Evolutionary conservation across 768 basidiomycete species (phyloP).

Genomic region (Sporobolomyces roseus): DNA sequence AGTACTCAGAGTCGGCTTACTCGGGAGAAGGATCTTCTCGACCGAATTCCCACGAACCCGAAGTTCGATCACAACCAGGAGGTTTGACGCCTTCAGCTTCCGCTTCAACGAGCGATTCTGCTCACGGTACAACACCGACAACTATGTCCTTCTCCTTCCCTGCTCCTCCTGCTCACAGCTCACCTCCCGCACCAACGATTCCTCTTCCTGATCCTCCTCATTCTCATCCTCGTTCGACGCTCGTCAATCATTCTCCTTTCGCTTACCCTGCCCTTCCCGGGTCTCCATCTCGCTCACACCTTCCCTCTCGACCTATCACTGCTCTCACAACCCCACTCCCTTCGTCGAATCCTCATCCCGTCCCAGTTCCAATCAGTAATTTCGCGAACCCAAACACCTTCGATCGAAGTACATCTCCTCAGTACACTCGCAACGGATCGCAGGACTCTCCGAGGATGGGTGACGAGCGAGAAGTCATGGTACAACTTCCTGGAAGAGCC

Average conservation of each 20-base stretch:
- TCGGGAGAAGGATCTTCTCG: conserved; percentile 21
- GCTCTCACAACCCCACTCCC: conserved; percentile 31
- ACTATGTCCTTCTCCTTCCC: conserved; percentile 14
- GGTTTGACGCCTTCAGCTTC: conserved; percentile 5
- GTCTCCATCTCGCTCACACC: conserved; percentile 23
- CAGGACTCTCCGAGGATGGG: too few species aligned
- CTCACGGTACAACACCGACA: background rate
- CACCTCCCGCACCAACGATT: background rate
- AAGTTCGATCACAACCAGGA: background rate
- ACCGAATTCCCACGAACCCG: conserved; percentile 8
- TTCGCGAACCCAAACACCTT: conserved; percentile 14
- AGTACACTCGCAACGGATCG: too few species aligned
- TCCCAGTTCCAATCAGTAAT: conserved; percentile 30
- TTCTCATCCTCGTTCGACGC: background rate
- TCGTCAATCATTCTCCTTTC: background rate
- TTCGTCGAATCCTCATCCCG: background rate
- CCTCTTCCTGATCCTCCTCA: conserved; percentile 8
- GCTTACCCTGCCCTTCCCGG: conserved; percentile 6
- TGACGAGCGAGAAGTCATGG: too few species aligned
- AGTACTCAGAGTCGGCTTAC: conserved; percentile 33
- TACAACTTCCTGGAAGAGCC: conserved; percentile 13
- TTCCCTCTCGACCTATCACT: conserved; percentile 28
- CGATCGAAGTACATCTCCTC: background rate
- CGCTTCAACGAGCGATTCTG: conserved; percentile 8
- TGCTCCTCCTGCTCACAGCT: background rate